These are phyloP conservation scores for Globisporangium polare DNA, from an alignment of 352 stramenopile species.

Conservation along the genomic window DNA sequence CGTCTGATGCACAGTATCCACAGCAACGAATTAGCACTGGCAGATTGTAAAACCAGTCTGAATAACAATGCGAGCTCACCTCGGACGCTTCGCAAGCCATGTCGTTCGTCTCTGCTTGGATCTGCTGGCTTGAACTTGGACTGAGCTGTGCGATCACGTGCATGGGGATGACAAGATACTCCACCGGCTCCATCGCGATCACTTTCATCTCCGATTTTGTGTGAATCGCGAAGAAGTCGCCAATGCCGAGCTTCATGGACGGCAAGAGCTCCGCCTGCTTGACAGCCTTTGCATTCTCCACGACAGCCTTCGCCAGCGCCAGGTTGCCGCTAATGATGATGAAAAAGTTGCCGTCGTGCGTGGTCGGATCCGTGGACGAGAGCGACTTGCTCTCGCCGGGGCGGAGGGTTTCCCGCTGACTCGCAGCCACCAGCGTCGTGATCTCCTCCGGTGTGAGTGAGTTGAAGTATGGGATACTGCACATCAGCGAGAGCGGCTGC, in stretches of 20 bases:
- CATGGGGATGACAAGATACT: constrained; percentile 57
- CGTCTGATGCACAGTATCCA: constrained; percentile 20
- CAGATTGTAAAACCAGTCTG: background rate
- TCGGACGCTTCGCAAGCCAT: constrained; percentile 32
- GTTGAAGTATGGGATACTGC: constrained; percentile 78
- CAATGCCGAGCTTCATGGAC: constrained; percentile 60
- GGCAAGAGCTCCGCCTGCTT: constrained; percentile 49
- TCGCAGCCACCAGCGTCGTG: constrained; percentile 40
- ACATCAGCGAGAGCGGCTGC: constrained; percentile 65
- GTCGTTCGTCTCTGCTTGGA: constrained; percentile 43
- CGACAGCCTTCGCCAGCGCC: constrained; percentile 25
- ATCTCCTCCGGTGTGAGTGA: constrained; percentile 53
- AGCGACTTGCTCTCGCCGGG: constrained; percentile 49
- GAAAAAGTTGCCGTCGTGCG: constrained; percentile 42
- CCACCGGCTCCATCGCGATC: constrained; percentile 59
- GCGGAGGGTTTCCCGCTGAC: constrained; percentile 35
- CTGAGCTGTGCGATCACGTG: constrained; percentile 34
- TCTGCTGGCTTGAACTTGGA: constrained; percentile 22
- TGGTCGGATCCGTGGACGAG: constrained; percentile 5
- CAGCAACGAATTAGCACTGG: background rate
- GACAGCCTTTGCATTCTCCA: constrained; percentile 39
- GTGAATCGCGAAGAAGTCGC: constrained; percentile 58
- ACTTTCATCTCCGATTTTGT: constrained; percentile 46
- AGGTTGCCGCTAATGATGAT: constrained; percentile 63
- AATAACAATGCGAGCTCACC: constrained; percentile 12